A percentile compares a stretch with the other conserved stretches of the same genome.
Evolutionary conservation across 495 filamentous ascomycete species (phyloP).

Genomic region (Xylaria curta): DNA sequence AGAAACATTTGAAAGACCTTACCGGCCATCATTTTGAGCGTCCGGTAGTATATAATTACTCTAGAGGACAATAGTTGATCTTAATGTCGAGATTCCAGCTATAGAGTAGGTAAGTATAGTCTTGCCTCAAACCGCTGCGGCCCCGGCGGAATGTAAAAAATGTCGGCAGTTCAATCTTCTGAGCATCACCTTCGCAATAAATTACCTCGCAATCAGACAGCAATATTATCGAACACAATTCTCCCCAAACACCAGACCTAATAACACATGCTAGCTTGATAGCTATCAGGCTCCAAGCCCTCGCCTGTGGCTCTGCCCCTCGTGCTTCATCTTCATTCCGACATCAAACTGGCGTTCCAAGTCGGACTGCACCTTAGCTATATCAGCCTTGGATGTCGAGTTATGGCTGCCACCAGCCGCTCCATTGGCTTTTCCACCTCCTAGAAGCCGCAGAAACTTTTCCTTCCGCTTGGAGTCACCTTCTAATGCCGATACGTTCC

Average conservation of each 20-base stretch:
- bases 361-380: conserved; percentile 56
- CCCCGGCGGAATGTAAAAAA: background rate
- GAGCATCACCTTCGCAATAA: background rate
- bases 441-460: conserved; percentile 65
- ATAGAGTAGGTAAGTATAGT: background rate
- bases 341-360: conserved; percentile 64
- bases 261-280: conserved; percentile 17
- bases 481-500: conserved; percentile 59
- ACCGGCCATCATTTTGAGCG: background rate
- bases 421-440: conserved; percentile 51
- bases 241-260: conserved; percentile 31
- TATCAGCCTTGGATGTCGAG: conserved; percentile 37
- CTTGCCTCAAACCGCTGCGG: background rate
- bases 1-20: background rate
- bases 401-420: conserved; percentile 22
- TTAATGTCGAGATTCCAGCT: background rate
- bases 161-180: background rate
- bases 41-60: background rate
- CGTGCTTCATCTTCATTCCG: conserved; percentile 65
- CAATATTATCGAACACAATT: conserved; percentile 32
- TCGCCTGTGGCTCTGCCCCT: conserved; percentile 54
- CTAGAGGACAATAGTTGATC: background rate
- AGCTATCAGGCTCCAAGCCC: conserved; percentile 59
- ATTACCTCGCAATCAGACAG: background rate
- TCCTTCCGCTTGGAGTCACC: conserved; percentile 57